Evolutionary conservation across 176 grass and related monocot genomes (phyloP), one percentile per base, ranked within the genome.

Genomic region (Hsuehochloa calcarea): DNA sequence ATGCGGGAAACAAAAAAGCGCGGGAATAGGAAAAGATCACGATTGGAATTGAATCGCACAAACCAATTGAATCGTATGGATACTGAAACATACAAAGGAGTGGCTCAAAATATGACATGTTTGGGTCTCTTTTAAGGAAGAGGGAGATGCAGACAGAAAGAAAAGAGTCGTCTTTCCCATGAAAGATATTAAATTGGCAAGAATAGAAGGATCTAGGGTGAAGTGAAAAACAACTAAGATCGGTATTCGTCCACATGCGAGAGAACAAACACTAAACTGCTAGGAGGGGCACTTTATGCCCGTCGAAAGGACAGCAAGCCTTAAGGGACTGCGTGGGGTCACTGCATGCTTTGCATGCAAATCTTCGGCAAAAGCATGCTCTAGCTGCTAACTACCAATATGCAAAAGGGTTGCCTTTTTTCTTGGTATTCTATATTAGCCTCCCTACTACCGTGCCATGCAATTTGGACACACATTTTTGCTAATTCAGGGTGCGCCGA

Each of bases 251-350:
- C 29, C 10, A 44, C 68, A 80, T 40, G 38, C 68, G 9, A 59
- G 5, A 68, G 60, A 75, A 80, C 60, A 80, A 80, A 77, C 46
- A 22, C n/a, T 80, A 14, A 16, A 49, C 68, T 47, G 20, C 62
- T 65, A 8, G 16, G 19, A 37, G 17, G 54, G 29, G 15, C 80
- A 34, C 68, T 79, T 74, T 84, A 83, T 68, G 46, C 75, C 15
- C 13, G 27, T 40, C 16, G 68, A 80, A 85, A 89, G 11, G 82
- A 85, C 87, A 61, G 3, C 39, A 40, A 80, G 62, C 76, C 85
- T 89, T 89, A 69, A 17, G 40, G 61, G 68, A 23, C 29, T 22
- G 25, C 3, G 27, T 61, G 40, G 74, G 70, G 38, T 37, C 26
- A 22, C 40, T 10, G 41, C 41, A 41, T 77, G 41, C 54, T 88